Conservation (phyloP, 108 stramenopile species). For the Poteriospumella lacustris region DNA sequence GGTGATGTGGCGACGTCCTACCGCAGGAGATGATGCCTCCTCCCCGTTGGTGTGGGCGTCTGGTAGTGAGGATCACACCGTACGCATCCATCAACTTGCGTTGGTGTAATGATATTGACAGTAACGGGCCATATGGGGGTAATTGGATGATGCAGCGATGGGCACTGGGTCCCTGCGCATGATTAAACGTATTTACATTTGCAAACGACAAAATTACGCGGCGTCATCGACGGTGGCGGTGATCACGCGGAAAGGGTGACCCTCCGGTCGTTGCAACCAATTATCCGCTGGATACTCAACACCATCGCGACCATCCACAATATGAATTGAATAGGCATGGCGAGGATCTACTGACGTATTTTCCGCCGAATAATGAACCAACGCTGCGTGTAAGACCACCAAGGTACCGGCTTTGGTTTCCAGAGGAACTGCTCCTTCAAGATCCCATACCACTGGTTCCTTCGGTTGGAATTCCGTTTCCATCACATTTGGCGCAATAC, state of each 20-base stretch:
- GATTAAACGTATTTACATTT: no score
- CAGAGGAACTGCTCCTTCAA: conserved; percentile 40
- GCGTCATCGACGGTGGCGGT: neutral
- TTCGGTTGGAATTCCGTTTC: conserved; percentile 46
- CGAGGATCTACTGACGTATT: conserved; percentile 41
- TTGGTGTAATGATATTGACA: no score
- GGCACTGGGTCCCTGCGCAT: no score
- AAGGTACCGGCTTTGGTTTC: conserved; percentile 46
- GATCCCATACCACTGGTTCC: conserved; percentile 35
- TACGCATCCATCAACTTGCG: neutral
- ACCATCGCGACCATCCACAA: conserved; percentile 50
- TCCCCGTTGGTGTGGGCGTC: neutral
- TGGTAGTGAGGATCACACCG: neutral
- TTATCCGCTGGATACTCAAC: conserved; percentile 43
- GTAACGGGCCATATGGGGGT: no score
- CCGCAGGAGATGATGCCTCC: neutral
- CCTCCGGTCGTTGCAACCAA: conserved; percentile 45
- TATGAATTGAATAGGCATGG: conserved; percentile 53
- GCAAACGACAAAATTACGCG: no score
- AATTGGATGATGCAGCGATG: no score
- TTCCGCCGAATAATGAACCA: conserved; percentile 47
- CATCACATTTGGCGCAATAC: neutral
- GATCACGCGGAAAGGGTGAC: neutral
- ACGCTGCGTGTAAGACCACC: conserved; percentile 45
- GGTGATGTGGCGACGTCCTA: no score